Conservation (phyloP, 73 alveolate genomes). For the Tetrahymena borealis region DNA sequence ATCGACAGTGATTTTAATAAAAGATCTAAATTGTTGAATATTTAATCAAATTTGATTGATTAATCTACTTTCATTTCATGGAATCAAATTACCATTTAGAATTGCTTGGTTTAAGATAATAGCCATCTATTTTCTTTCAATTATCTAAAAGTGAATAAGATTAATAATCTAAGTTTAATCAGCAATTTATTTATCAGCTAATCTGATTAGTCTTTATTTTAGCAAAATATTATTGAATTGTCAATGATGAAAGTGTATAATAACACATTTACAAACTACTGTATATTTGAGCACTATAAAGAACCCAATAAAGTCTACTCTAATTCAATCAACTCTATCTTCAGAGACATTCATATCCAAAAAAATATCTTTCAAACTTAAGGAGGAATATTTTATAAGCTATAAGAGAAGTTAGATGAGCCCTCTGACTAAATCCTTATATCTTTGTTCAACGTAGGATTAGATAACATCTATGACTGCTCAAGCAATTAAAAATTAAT, state of each 20-base stretch:
- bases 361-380: too few relatives aligned
- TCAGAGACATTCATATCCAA: too few relatives aligned
- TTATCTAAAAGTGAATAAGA: neutral
- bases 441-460: neutral
- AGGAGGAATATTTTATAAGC: too few relatives aligned
- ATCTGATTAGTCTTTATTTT: neutral
- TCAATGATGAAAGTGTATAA: neutral
- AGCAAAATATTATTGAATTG: neutral
- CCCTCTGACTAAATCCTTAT: neutral
- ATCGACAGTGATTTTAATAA: too few relatives aligned
- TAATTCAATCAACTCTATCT: too few relatives aligned
- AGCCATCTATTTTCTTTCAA: neutral
- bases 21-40: neutral
- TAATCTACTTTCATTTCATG: neutral
- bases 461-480: neutral
- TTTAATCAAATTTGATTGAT: neutral
- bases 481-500: neutral
- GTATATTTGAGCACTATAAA: neutral
- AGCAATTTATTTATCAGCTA: neutral
- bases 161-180: neutral
- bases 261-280: neutral
- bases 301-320: too few relatives aligned
- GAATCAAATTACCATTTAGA: neutral
- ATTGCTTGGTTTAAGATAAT: neutral
- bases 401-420: too few relatives aligned